Evolutionary conservation across 305 asterid genomes (phyloP).

Genomic region (Vinca major): DNA sequence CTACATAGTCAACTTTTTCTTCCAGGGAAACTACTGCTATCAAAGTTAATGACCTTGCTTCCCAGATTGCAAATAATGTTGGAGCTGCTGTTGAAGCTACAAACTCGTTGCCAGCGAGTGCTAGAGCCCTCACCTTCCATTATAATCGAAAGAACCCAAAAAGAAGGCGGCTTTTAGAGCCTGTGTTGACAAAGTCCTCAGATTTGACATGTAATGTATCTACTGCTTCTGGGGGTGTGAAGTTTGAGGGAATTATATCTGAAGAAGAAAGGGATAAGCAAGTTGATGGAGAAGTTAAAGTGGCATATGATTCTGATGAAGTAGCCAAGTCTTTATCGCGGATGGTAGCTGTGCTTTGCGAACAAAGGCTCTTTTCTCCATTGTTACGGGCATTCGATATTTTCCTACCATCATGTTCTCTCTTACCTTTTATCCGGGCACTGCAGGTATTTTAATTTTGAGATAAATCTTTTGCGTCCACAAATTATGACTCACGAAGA

Average conservation of each 20-base stretch:
- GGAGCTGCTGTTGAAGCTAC: slow-evolving; percentile 91
- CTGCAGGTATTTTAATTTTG: slow-evolving; percentile 68
- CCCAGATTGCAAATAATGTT: slow-evolving; percentile 82
- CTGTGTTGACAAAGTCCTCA: slow-evolving; percentile 35
- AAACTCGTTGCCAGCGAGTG: slow-evolving; percentile 59
- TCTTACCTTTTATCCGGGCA: slow-evolving; percentile 85
- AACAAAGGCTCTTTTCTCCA: slow-evolving; percentile 80
- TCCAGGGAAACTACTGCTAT: slow-evolving; percentile 94
- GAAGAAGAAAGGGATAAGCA: slow-evolving; percentile 42
- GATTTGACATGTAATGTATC: slow-evolving; percentile 37
- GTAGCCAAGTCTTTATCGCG: slow-evolving; percentile 62
- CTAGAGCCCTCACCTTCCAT: slow-evolving; percentile 59
- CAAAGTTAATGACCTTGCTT: slow-evolving; percentile 87
- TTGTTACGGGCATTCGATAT: slow-evolving; percentile 89
- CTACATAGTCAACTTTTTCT: slow-evolving; percentile 20
- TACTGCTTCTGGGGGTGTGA: slow-evolving; percentile 34
- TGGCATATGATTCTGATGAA: slow-evolving; percentile 47
- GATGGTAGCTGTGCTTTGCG: slow-evolving; percentile 93
- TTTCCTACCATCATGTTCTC: slow-evolving; percentile 93
- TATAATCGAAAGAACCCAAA: slow-evolving; percentile 78
- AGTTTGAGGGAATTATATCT: slow-evolving; percentile 34
- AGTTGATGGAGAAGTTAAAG: slow-evolving; percentile 34
- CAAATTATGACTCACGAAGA: not conserved
- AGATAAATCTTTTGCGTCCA: not conserved
- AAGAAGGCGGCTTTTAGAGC: slow-evolving; percentile 77